phyloP scores from a whole-genome alignment of 2,329 filamentous ascomycete species.

The Neoarthrinium moseri region DNA sequence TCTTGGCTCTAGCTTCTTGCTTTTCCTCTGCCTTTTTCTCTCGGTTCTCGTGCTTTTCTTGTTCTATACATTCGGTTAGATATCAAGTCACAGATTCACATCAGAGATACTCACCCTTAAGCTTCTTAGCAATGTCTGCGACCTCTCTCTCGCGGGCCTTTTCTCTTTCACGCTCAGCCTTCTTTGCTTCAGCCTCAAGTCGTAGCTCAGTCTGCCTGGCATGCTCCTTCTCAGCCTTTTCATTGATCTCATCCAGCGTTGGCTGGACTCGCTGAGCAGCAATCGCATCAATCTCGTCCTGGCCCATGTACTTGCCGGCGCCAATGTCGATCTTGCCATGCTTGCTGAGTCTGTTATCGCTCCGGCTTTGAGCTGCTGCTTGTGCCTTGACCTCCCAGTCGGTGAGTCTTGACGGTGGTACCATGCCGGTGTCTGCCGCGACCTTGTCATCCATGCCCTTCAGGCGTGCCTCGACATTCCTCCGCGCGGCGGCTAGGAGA shows the following conservation, averaged over 20 bases:
- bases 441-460: constrained; percentile 81
- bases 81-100: too few species aligned
- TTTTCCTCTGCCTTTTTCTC: constrained; percentile 51
- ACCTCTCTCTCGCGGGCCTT: constrained; percentile 52
- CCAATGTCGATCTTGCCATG: constrained; percentile 67
- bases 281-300: constrained; percentile 75
- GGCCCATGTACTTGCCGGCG: constrained; percentile 76
- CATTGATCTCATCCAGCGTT: constrained; percentile 79
- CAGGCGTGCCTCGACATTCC: constrained; percentile 79
- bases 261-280: constrained; percentile 77
- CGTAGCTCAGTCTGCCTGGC: constrained; percentile 64
- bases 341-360: constrained; percentile 57
- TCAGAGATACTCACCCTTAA: constrained; percentile 53
- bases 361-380: constrained; percentile 64
- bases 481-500: constrained; percentile 75
- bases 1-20: constrained; percentile 31
- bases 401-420: constrained; percentile 64
- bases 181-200: constrained; percentile 63
- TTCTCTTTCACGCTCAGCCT: constrained; percentile 53
- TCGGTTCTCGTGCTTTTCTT: constrained; percentile 47
- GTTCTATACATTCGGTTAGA: constrained; percentile 27
- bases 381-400: constrained; percentile 80
- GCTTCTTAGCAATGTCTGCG: constrained; percentile 50
- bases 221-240: constrained; percentile 70
- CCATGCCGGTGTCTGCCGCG: constrained; percentile 72